Conservation (phyloP, 768 basidiomycete genomes). For the Cystofilobasidium macerans region DNA sequence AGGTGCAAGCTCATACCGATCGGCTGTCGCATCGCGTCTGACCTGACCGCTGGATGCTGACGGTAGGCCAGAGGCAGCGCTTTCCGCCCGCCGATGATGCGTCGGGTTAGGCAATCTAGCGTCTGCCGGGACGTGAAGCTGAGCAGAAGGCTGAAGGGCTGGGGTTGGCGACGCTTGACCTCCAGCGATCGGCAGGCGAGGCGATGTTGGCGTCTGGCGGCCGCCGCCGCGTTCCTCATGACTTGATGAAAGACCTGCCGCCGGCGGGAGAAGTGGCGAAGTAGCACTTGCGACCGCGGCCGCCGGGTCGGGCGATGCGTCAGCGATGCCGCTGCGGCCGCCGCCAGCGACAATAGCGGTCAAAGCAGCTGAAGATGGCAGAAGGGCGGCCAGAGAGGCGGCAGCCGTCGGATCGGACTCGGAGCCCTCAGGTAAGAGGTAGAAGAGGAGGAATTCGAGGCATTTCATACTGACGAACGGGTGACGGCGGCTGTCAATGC, state of each 20-base stretch:
- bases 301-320: background rate
- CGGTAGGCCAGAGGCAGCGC: background rate
- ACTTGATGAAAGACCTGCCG: too few species aligned
- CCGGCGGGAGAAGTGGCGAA: background rate
- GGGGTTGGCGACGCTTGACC: too few species aligned
- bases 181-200: too few species aligned
- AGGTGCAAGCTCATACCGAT: too few species aligned
- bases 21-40: too few species aligned
- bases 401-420: slow-evolving; percentile 1
- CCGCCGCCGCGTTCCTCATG: too few species aligned
- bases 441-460: slow-evolving; percentile 88
- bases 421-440: slow-evolving; percentile 63
- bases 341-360: too few species aligned
- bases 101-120: background rate
- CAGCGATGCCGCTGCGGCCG: too few species aligned
- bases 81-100: background rate
- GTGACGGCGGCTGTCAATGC: background rate
- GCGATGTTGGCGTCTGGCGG: too few species aligned
- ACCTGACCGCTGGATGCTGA: too few species aligned
- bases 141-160: too few species aligned
- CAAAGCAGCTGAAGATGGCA: too few species aligned
- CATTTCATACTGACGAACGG: slow-evolving; percentile 69
- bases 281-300: background rate
- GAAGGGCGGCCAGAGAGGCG: background rate
- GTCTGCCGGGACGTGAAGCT: background rate